Evolutionary conservation across 306 rosid genomes (phyloP).

Genomic region (Acacia melanoxylon): DNA sequence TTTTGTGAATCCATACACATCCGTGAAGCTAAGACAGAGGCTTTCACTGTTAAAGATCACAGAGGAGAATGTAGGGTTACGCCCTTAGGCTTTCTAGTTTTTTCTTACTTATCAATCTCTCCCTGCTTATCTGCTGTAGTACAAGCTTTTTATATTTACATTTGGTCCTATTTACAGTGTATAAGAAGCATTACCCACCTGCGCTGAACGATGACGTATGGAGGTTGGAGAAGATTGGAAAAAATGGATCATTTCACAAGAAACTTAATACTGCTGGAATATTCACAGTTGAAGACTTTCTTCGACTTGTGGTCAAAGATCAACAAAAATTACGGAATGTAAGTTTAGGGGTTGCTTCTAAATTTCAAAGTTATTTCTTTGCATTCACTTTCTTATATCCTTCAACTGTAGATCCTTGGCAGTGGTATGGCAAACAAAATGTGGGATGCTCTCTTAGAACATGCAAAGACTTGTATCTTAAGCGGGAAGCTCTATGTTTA

Average conservation of each 20-base stretch:
- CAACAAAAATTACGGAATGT: constrained; percentile 72
- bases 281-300: constrained; percentile 75
- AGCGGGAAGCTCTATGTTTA: constrained; percentile 88
- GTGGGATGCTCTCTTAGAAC: constrained; percentile 99
- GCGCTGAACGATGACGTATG: constrained; percentile 84
- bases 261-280: constrained; percentile 61
- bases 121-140: not conserved
- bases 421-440: constrained; percentile 99
- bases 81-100: constrained; percentile 27
- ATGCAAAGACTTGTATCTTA: constrained; percentile 92
- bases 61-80: constrained; percentile 90
- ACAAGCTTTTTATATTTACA: constrained; percentile 13
- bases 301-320: constrained; percentile 84
- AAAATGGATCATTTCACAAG: constrained; percentile 98
- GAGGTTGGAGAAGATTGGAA: constrained; percentile 97
- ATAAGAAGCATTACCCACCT: constrained; percentile 98
- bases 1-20: constrained; percentile 74
- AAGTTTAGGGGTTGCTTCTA: constrained; percentile 41
- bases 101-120: constrained; percentile 19
- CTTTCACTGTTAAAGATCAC: constrained; percentile 97
- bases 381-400: constrained; percentile 27
- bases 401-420: constrained; percentile 83
- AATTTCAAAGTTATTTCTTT: constrained; percentile 30
- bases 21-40: constrained; percentile 98
- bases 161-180: constrained; percentile 58